Percentiles rank a stretch among this genome's conserved stretches.
phyloP scores from a whole-genome alignment of 495 filamentous ascomycete genomes.

The Sphaerosporella brunnea region DNA sequence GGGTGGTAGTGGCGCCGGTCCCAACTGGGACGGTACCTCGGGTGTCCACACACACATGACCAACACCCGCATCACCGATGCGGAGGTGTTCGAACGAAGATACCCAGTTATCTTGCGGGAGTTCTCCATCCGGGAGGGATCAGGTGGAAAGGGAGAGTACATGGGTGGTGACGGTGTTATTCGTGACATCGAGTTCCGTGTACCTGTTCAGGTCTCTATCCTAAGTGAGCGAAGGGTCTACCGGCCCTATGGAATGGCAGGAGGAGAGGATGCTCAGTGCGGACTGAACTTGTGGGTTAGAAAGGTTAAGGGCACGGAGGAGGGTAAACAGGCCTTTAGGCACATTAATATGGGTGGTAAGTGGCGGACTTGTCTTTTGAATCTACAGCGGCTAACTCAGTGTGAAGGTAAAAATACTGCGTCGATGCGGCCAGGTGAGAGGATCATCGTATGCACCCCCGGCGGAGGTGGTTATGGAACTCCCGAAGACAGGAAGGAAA shows the following conservation, averaged over 20 bases:
- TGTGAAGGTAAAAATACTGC: constrained; percentile 73
- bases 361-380: background rate
- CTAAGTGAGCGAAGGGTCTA: constrained; percentile 75
- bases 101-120: constrained; percentile 77
- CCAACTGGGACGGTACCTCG: constrained; percentile 70
- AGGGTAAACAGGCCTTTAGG: constrained; percentile 37
- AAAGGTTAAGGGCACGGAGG: constrained; percentile 32
- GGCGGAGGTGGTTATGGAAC: constrained; percentile 60
- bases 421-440: constrained; percentile 64
- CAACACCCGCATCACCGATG: constrained; percentile 94
- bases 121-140: constrained; percentile 55
- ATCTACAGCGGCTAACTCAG: too few relatives aligned
- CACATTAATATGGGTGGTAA: constrained; percentile 54
- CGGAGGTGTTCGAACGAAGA: constrained; percentile 84
- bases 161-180: constrained; percentile 78
- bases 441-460: constrained; percentile 59
- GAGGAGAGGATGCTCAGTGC: constrained; percentile 62
- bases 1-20: constrained; percentile 69
- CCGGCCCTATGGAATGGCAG: constrained; percentile 71
- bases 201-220: constrained; percentile 75
- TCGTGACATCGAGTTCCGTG: constrained; percentile 85
- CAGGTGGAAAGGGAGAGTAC: constrained; percentile 57
- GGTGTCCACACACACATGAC: constrained; percentile 97
- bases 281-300: constrained; percentile 81
- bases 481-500: constrained; percentile 36